Evolutionary conservation across 495 filamentous ascomycete species (phyloP).

Genomic region (Aspergillus egyptiacus): DNA sequence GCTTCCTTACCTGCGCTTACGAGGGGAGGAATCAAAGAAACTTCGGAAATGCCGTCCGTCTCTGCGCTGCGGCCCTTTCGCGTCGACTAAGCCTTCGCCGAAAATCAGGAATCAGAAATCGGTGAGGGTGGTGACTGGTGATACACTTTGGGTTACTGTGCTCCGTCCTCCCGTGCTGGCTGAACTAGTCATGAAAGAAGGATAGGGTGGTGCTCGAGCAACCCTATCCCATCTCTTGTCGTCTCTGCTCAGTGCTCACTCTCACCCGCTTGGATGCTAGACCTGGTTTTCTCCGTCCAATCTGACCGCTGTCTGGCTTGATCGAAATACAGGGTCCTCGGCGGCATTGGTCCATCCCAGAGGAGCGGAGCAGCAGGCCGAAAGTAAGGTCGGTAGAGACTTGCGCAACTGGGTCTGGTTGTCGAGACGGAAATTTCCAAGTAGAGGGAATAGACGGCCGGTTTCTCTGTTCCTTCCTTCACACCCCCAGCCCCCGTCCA

Average conservation of each 20-base stretch:
- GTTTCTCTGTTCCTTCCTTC: neutral
- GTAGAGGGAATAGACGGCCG: conserved; percentile 6
- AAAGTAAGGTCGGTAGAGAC: conserved; percentile 21
- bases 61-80: neutral
- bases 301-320: conserved; percentile 13
- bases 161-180: conserved; percentile 11
- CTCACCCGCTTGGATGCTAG: conserved; percentile 15
- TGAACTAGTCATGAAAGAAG: conserved; percentile 13
- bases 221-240: conserved; percentile 6
- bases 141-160: conserved; percentile 12
- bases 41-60: no score
- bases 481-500: no score
- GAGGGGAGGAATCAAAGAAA: neutral
- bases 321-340: conserved; percentile 1
- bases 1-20: neutral
- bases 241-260: neutral
- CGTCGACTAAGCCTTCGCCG: no score
- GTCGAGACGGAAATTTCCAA: conserved; percentile 1
- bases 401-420: conserved; percentile 4
- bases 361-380: conserved; percentile 3
- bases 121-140: no score
- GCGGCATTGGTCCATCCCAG: neutral
- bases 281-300: conserved; percentile 10
- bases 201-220: conserved; percentile 11
- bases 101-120: neutral